phyloP scores from a whole-genome alignment of 2,329 filamentous ascomycete species.

The Colletotrichum sojae region DNA sequence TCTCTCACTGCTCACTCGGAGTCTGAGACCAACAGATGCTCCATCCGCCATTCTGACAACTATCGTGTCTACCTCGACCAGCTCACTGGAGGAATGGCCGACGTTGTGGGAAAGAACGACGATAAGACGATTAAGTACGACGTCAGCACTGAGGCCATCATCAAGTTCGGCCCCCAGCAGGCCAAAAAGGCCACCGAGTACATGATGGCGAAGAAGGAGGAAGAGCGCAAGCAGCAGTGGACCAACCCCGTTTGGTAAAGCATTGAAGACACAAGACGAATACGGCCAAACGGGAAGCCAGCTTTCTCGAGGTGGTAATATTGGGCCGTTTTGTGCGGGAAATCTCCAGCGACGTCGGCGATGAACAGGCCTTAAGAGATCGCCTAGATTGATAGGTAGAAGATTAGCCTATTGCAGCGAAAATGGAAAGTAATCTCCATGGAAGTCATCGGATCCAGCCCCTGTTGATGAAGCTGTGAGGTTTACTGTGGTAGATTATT shows the following conservation, averaged over 20 bases:
- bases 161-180: slow-evolving; percentile 27
- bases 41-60: slow-evolving; percentile 56
- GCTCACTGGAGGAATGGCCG: slow-evolving; percentile 56
- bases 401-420: no score
- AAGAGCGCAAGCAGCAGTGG: slow-evolving; percentile 17
- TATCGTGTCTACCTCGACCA: slow-evolving; percentile 56
- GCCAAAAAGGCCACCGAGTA: slow-evolving; percentile 19
- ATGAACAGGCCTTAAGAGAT: no score
- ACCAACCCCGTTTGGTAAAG: slow-evolving; percentile 32
- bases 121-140: slow-evolving; percentile 54
- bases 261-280: background rate
- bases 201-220: slow-evolving; percentile 22
- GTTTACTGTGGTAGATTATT: background rate
- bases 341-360: no score
- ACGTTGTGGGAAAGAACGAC: slow-evolving; percentile 49
- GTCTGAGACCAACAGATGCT: slow-evolving; percentile 57
- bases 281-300: no score
- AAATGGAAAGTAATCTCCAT: no score
- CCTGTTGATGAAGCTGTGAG: background rate
- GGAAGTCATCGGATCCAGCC: no score
- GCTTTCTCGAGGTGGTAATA: no score
- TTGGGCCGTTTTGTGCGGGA: no score
- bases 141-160: slow-evolving; percentile 42
- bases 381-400: no score
- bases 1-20: slow-evolving; percentile 66